Evolutionary conservation across 495 filamentous ascomycete genomes (phyloP).

Genomic region (Thermochaetoides thermophila): DNA sequence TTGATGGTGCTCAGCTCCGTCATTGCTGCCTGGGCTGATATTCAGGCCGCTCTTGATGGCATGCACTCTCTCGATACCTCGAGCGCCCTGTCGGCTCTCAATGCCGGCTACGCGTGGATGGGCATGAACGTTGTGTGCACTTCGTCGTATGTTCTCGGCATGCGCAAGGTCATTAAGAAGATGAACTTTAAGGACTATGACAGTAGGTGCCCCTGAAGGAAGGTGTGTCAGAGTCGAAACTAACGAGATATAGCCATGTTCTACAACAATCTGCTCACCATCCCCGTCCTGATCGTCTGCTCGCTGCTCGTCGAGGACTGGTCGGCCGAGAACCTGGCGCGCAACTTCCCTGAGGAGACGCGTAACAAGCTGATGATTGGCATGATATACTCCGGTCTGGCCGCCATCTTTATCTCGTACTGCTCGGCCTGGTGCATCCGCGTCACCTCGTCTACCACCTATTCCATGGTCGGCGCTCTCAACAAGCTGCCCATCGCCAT

Average conservation of each 20-base stretch:
- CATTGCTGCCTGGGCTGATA: slow-evolving; percentile 95
- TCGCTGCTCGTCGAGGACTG: slow-evolving; percentile 84
- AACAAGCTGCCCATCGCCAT: slow-evolving; percentile 96
- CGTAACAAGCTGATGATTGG: slow-evolving; percentile 65
- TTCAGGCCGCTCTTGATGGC: slow-evolving; percentile 64
- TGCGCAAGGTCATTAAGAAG: slow-evolving; percentile 98
- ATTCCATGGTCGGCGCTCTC: slow-evolving; percentile 93
- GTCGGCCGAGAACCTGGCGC: slow-evolving; percentile 66
- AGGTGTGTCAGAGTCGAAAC: too few species aligned
- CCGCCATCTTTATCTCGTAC: slow-evolving; percentile 96
- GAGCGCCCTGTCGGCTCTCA: slow-evolving; percentile 70
- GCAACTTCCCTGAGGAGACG: slow-evolving; percentile 71
- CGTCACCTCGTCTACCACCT: slow-evolving; percentile 89
- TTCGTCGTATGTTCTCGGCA: slow-evolving; percentile 75
- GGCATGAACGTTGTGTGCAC: slow-evolving; percentile 92
- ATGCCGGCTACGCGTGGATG: slow-evolving; percentile 98
- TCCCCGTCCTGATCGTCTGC: slow-evolving; percentile 74
- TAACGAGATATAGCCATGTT: slow-evolving; percentile 96
- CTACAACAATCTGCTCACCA: slow-evolving; percentile 98
- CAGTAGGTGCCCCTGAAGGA: slow-evolving; percentile 61
- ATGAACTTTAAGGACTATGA: slow-evolving; percentile 99
- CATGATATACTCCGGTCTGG: slow-evolving; percentile 90
- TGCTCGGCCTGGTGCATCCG: slow-evolving; percentile 97
- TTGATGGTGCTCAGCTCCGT: slow-evolving; percentile 94
- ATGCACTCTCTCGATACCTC: slow-evolving; percentile 47